A percentile compares a stretch with the other conserved stretches of the same genome.
These are phyloP conservation scores for Leccinum rimulosum DNA, from an alignment of 768 basidiomycete genomes.

Conservation along the genomic window DNA sequence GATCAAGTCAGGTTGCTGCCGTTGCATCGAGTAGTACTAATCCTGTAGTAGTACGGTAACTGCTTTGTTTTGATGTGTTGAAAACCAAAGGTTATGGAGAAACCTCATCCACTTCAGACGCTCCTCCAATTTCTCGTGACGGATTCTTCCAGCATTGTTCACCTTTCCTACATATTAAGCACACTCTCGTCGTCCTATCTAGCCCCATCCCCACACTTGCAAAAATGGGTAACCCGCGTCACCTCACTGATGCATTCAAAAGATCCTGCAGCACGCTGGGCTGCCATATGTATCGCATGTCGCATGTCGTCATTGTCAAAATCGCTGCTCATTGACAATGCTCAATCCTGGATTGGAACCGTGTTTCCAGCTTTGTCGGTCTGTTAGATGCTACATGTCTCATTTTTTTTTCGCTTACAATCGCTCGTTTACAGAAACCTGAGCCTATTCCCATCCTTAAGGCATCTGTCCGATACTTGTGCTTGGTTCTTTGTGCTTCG, in stretches of 20 bases:
- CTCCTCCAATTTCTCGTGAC: slow-evolving; percentile 70
- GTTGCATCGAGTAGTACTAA: slow-evolving; percentile 4
- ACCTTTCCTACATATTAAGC: slow-evolving; percentile 59
- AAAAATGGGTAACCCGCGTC: slow-evolving; percentile 76
- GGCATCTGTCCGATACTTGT: slow-evolving; percentile 62
- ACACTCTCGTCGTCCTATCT: slow-evolving; percentile 54
- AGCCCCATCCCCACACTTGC: slow-evolving; percentile 58
- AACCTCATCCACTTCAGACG: slow-evolving; percentile 53
- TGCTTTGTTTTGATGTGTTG: slow-evolving; percentile 33
- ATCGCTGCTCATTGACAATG: slow-evolving; percentile 61
- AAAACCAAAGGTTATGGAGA: slow-evolving; percentile 41
- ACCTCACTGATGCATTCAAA: slow-evolving; percentile 76
- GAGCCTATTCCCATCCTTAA: slow-evolving; percentile 60
- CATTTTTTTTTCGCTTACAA: slow-evolving; percentile 13
- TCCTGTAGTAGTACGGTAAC: no score
- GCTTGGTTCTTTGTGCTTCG: slow-evolving; percentile 58
- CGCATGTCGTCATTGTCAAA: slow-evolving; percentile 60
- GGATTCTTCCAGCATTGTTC: slow-evolving; percentile 56
- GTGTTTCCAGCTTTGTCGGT: slow-evolving; percentile 69
- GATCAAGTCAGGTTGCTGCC: slow-evolving; percentile 21
- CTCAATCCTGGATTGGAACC: slow-evolving; percentile 68
- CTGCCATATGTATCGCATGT: slow-evolving; percentile 72
- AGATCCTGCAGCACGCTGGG: slow-evolving; percentile 76
- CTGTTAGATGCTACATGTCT: slow-evolving; percentile 35
- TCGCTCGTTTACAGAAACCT: slow-evolving; percentile 51